Evolutionary conservation across 2,329 filamentous ascomycete genomes (phyloP), one percentile per base, ranked within the genome.

Genomic region (Colletotrichum phormii): DNA sequence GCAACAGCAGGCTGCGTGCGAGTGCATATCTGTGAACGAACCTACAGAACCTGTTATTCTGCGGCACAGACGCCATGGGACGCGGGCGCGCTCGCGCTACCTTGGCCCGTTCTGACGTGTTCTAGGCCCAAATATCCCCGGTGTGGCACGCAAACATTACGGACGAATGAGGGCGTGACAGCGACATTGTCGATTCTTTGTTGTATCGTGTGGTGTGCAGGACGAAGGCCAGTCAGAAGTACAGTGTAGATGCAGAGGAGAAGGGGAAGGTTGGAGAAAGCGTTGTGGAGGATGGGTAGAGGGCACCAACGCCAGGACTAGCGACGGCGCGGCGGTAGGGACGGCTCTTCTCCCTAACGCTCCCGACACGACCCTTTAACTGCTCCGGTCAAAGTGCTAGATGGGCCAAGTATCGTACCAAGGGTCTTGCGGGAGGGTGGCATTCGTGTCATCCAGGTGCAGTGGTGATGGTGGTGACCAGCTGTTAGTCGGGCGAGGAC

Each of bases 271-370:
- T 15, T 42, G 37, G 18, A 6, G 13, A 49, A 49, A 18, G 6
- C 7, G 15, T 15, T n/a, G 42, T 18, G 42, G n/a, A 29, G 58
- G 60, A 18, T 18, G 12, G 29, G 51, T n/a, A 31, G 29, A 13
- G 22, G 12, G 12, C 33, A 54, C 42, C 42, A 49, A 31, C n/a
- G 29, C 22, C 61, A 64, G 46, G 37, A 35, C 63, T 37, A 67
- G n/a, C 46, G 57, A 46, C 46, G 31, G 29, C 42, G 60, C 62
- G 66, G 46, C 71, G 60, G 71, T 35, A 70, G 55, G 66, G 66
- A 72, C 71, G 71, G 71, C 71, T 64, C 71, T 42, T 65, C 31
- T 64, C 71, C 71, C 66, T 72, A 71, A 65, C 54, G 54, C 66
- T 72, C 66, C 71, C 71, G 60, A 72, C 42, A 70, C 18, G 22